Conservation (phyloP, 768 basidiomycete genomes). For the Amanita jacksonii region DNA sequence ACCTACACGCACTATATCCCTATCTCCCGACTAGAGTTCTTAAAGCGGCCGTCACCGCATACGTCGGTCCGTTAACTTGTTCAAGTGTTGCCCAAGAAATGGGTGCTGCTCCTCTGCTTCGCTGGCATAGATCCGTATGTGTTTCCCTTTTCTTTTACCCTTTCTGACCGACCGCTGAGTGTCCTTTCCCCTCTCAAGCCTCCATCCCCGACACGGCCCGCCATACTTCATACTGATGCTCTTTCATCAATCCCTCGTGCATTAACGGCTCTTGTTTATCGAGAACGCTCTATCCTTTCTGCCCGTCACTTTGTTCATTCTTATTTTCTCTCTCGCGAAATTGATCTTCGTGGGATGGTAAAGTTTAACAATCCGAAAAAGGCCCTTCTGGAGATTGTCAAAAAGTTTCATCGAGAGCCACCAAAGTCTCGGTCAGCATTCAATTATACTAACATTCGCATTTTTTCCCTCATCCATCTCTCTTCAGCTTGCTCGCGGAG, state of each 20-base stretch:
- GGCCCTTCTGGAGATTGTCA: conserved; percentile 63
- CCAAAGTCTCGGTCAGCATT: conserved; percentile 54
- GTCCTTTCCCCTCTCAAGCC: conserved; percentile 29
- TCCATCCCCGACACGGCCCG: conserved; percentile 34
- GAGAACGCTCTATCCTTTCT: conserved; percentile 72
- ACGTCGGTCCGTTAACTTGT: conserved; percentile 81
- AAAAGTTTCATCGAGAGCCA: conserved; percentile 54
- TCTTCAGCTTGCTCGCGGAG: conserved; percentile 72
- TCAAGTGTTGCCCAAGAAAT: conserved; percentile 80
- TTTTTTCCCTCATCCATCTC: not conserved
- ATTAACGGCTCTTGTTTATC: conserved; percentile 81
- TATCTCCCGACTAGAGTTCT: conserved; percentile 86
- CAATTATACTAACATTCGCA: not conserved
- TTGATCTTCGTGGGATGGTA: conserved; percentile 72
- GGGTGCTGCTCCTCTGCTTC: conserved; percentile 66
- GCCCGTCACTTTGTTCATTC: conserved; percentile 87
- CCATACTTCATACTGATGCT: conserved; percentile 74
- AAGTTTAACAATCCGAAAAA: conserved; percentile 80
- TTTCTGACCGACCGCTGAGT: not conserved
- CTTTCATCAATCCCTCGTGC: conserved; percentile 82
- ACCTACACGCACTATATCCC: conserved; percentile 72
- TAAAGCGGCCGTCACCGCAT: conserved; percentile 87
- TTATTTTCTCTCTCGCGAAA: conserved; percentile 78
- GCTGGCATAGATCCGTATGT: conserved; percentile 76
- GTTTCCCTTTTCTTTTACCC: conserved; percentile 10